These are phyloP conservation scores for Backusella circina DNA, from an alignment of 192 early-diverging fungal species.

Conservation along the genomic window DNA sequence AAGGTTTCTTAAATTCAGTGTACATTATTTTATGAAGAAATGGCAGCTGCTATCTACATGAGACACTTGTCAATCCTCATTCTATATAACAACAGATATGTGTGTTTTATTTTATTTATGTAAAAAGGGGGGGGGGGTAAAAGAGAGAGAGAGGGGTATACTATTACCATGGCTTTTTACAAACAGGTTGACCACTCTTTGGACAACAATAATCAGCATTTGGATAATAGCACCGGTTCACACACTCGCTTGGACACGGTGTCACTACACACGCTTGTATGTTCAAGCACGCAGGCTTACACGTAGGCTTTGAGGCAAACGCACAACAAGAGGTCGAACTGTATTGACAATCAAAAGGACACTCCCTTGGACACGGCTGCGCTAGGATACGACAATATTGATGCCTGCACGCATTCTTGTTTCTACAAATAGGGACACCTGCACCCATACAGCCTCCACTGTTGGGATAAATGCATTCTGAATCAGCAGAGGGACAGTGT, in stretches of 20 bases:
- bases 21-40: background rate
- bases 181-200: constrained; percentile 3
- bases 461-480: background rate
- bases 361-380: constrained; percentile 12
- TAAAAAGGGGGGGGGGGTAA: background rate
- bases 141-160: background rate
- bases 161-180: background rate
- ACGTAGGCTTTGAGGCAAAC: background rate
- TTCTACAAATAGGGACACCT: constrained; percentile 1
- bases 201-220: constrained; percentile 17
- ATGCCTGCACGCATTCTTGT: background rate
- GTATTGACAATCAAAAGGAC: constrained; percentile 10
- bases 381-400: background rate
- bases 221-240: constrained; percentile 11
- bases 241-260: constrained; percentile 9
- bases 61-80: background rate
- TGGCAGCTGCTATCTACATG: background rate
- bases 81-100: background rate
- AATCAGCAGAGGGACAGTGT: background rate
- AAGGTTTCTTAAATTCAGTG: background rate
- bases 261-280: background rate
- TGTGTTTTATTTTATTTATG: background rate
- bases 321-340: constrained; percentile 5
- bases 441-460: background rate
- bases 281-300: background rate